Evolutionary conservation across 1,284 basidiomycete genomes (phyloP).

Genomic region (Boletellus deceptivus): DNA sequence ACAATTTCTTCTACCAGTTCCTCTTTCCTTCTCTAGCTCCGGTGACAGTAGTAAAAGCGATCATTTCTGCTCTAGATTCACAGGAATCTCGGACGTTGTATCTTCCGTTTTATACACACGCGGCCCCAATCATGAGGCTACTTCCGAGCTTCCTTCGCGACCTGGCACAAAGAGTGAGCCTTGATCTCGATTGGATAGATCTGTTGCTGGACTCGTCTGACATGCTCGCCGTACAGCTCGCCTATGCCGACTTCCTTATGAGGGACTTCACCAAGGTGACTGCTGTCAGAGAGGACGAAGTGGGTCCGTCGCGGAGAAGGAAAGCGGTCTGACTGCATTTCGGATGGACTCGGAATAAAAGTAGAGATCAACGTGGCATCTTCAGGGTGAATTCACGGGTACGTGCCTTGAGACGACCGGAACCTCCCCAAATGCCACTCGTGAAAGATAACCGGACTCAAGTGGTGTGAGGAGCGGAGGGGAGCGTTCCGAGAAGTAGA

Average conservation of each 20-base stretch:
- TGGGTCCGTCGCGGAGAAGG: conserved; percentile 10
- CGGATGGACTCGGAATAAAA: not conserved
- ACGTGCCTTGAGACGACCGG: not conserved
- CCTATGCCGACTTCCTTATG: conserved; percentile 50
- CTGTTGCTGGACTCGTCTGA: conserved; percentile 10
- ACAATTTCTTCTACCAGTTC: conserved; percentile 59
- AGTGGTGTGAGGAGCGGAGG: not conserved
- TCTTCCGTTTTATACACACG: conserved; percentile 72
- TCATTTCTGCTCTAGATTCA: conserved; percentile 76
- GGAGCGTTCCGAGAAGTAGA: not conserved
- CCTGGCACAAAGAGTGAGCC: conserved; percentile 65
- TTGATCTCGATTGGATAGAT: not conserved
- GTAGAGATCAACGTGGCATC: no score
- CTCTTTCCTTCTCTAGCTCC: conserved; percentile 74
- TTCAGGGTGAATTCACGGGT: not conserved
- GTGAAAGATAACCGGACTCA: not conserved
- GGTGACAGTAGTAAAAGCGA: conserved; percentile 72
- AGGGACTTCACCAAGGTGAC: conserved; percentile 47
- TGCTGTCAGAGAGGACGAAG: conserved; percentile 45
- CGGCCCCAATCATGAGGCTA: conserved; percentile 51
- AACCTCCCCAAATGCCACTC: not conserved
- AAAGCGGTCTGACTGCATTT: conserved; percentile 14
- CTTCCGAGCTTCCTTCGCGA: conserved; percentile 74
- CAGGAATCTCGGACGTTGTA: conserved; percentile 70
- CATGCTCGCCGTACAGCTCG: conserved; percentile 29